Base-by-base conservation (phyloP, 2,329 filamentous ascomycete species). In the Pseudopyricularia cyperi region DNA sequence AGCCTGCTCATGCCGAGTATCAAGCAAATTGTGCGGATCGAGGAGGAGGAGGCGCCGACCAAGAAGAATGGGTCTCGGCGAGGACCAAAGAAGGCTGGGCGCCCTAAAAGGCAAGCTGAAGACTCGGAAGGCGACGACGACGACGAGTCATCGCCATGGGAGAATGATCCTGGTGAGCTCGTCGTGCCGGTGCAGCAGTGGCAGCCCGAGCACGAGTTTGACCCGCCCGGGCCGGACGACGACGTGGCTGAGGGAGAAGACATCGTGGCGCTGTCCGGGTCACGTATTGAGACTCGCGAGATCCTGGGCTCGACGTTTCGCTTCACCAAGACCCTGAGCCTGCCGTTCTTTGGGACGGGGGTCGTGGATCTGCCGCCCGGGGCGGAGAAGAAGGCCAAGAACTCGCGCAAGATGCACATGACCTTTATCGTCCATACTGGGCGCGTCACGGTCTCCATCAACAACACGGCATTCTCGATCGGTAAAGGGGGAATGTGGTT, bases 361-460 rank as follows among this genome's bases (percentile, higher is more conserved):
- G 78, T 97, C 51, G 87, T 98, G 35, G 91, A 97, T 61, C 71
- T 98, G 50, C 87, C 89, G 6, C 83, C 88, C 0, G 84, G 85
- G 2, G 82, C 87, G 32, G 80, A 86, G 63, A 98, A 98, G 73
- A 81, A 83, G 59, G 80, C 84, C 48, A 97, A 97, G 75, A 97
- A 96, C 67, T 86, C 87, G 34, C 79, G 91, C 56, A 90, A 87
- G 70, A 97, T 96, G 88, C 89, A 96, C 63, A 93, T 98, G 85
- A 83, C 87, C 1, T 97, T 97, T 66, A 96, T 95, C 60, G 85
- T 98, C 30, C 84, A 89, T 59, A 77, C 79, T 46, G 93, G 93
- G 22, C 82, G 85, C 57, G 89, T 96, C 19, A 74, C 82, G 57
- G 90, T 95, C 19, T 85, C 81, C 28, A 79, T 95, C 48, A 81